Evolutionary conservation across 805 yeast genomes (phyloP).

Genomic region (Wickerhamiella brachini): DNA sequence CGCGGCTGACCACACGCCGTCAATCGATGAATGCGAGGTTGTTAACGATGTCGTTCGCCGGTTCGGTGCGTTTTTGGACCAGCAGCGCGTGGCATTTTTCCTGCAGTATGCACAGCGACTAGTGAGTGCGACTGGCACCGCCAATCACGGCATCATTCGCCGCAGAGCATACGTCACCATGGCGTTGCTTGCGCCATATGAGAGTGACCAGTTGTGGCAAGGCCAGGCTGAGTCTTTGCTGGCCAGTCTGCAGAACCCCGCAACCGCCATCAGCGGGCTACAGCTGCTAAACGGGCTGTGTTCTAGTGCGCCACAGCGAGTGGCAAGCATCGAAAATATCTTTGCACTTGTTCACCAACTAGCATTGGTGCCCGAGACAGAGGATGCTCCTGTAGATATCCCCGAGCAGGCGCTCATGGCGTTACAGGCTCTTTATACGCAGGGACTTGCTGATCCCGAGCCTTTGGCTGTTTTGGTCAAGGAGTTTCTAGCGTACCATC

Average conservation of each 20-base stretch:
- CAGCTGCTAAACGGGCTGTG: neutral
- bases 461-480: neutral
- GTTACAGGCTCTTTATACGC: neutral
- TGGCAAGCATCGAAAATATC: neutral
- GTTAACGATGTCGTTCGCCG: neutral
- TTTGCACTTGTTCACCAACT: neutral
- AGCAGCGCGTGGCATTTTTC: neutral
- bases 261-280: neutral
- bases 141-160: neutral
- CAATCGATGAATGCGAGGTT: constrained; percentile 1
- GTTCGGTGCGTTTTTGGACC: neutral
- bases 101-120: neutral
- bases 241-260: neutral
- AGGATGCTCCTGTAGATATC: neutral
- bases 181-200: neutral
- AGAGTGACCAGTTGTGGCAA: neutral
- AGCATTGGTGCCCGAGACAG: neutral
- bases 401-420: neutral
- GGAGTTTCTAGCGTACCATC: neutral
- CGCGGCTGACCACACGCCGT: neutral
- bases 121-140: neutral
- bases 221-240: neutral
- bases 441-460: neutral
- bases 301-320: neutral
- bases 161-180: neutral